phyloP scores from a whole-genome alignment of 176 grass and related monocot species.

The Otatea glauca region DNA sequence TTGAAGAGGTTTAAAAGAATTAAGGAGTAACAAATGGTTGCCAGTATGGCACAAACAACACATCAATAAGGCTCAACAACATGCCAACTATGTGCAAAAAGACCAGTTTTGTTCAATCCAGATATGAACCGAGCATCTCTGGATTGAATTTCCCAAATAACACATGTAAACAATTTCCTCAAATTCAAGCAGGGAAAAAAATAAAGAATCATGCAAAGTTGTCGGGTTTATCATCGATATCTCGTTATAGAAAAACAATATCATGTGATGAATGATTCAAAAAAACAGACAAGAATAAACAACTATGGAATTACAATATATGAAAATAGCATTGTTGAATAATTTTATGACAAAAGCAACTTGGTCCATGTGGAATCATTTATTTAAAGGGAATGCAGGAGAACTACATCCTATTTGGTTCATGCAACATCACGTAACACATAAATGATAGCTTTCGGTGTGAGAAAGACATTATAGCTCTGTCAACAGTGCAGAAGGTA shows the following conservation, averaged over 20 bases:
- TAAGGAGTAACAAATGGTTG: constrained; percentile 43
- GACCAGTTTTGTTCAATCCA: background rate
- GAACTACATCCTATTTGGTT: background rate
- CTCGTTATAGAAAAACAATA: background rate
- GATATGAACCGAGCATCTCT: background rate
- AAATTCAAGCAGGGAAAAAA: background rate
- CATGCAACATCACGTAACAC: background rate
- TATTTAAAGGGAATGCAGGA: background rate
- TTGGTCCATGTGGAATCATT: background rate
- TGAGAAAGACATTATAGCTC: background rate
- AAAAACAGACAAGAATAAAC: constrained; percentile 1
- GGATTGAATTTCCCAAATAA: background rate
- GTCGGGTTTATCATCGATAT: background rate
- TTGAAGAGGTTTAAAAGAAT: constrained; percentile 76
- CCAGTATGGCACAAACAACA: background rate
- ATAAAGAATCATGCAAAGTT: background rate
- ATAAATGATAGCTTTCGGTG: background rate
- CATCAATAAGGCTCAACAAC: too few species aligned
- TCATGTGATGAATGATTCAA: background rate
- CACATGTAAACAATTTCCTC: background rate
- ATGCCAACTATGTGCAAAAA: background rate
- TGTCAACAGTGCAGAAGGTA: background rate
- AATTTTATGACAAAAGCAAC: background rate
- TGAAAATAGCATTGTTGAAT: background rate
- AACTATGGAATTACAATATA: background rate